Base-by-base conservation (phyloP, 202 grass and related monocot species). In the Alloteropsis angusta region DNA sequence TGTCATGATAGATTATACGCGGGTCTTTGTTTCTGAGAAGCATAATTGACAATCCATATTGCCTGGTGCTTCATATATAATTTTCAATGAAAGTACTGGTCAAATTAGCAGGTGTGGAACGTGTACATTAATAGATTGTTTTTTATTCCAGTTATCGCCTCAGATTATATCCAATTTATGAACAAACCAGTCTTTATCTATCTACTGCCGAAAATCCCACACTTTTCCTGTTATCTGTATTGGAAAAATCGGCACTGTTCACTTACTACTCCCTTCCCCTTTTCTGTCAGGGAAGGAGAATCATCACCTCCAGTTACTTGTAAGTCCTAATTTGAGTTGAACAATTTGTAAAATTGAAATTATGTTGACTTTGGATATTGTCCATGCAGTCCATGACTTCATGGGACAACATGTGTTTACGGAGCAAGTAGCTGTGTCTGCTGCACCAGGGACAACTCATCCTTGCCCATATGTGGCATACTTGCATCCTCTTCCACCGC, bases 391-490 rank as follows among this genome's bases (percentile, higher is more conserved):
- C 88, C 87, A 89, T 79, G 93, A 97, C 80, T 83, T 96, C 34
- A 90, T 93, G 77, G 77, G 89, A 50, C 90, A 87, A 14, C 90
- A 97, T 56, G 12, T 90, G 43, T 93, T 88, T 78, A 41, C 88
- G 2, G 88, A 93, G 43, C 86, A 87, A 78, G 74, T 80, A 52
- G 74, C 90, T 68, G 78, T 88, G 65, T 87, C 90, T 80, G 36
- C 89, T 35, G 87, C 85, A 83, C 79, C 88, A 50, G 92, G 79
- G 47, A 73, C 83, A 68, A 60, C 50, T 71, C 83, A 97, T 85
- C 93, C 88, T 63, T 91, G 90, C 47, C 88, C 90, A 15, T 90
- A 97, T 75, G 80, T 90, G 60, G 77, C 90, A 67, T 97, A 97
- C 72, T 80, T 93, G 74, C 90, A 90, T 65, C 93, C 88, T 75